Percentiles rank a stretch among this genome's conserved stretches.
Evolutionary conservation across 2,329 filamentous ascomycete genomes (phyloP).

Genomic region (Coniella lustricola): DNA sequence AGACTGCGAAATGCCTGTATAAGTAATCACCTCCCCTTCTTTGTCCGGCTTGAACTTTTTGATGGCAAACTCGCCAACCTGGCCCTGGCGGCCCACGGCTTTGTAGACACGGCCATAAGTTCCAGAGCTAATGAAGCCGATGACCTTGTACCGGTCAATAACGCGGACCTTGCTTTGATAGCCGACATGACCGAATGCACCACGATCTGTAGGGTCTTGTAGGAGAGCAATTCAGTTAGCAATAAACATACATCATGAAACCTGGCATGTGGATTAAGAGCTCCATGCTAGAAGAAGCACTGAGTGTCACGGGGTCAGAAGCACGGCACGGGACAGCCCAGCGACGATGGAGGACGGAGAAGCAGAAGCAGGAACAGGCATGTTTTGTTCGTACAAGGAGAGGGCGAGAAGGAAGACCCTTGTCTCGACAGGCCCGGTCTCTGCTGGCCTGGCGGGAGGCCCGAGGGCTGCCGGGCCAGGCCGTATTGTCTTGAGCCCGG

Average conservation of each 20-base stretch:
- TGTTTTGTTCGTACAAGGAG: constrained; percentile 14
- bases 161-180: constrained; percentile 80
- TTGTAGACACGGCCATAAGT: constrained; percentile 99
- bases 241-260: not conserved
- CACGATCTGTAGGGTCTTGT: constrained; percentile 48
- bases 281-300: not conserved
- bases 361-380: constrained; percentile 22
- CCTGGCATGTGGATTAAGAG: no score
- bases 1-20: constrained; percentile 96
- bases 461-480: constrained; percentile 14
- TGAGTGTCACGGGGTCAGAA: not conserved
- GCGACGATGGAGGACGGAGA: not conserved
- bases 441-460: constrained; percentile 4
- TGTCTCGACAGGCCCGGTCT: constrained; percentile 14
- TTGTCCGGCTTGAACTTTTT: constrained; percentile 99
- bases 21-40: constrained; percentile 88
- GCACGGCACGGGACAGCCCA: no score
- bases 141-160: constrained; percentile 87
- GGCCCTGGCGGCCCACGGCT: constrained; percentile 67
- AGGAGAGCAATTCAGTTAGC: constrained; percentile 27
- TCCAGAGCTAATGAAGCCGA: constrained; percentile 96
- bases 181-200: constrained; percentile 33
- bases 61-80: constrained; percentile 85
- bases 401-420: constrained; percentile 14
- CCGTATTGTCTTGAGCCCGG: constrained; percentile 13